These are phyloP conservation scores for Aspergillus ochraceoroseus DNA, from an alignment of 2,329 filamentous ascomycete genomes.

Conservation along the genomic window DNA sequence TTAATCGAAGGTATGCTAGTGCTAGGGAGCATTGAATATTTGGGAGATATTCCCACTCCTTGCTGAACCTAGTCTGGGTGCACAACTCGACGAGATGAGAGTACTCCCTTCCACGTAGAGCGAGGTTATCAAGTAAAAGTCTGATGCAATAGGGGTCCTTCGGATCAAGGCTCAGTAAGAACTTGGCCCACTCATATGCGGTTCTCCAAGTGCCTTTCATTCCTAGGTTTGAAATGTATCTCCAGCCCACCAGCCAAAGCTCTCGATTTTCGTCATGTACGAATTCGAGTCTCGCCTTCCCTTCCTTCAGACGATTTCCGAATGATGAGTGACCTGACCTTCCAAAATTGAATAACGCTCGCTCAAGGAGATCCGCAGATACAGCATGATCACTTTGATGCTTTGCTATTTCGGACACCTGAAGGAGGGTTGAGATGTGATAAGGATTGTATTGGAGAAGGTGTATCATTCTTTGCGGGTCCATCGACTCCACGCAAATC, in stretches of 20 bases:
- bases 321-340: conserved; percentile 81
- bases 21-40: conserved; percentile 73
- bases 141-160: conserved; percentile 78
- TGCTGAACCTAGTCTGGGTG: conserved; percentile 47
- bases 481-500: conserved; percentile 71
- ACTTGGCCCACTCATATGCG: conserved; percentile 86
- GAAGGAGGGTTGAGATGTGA: conserved; percentile 87
- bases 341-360: conserved; percentile 90
- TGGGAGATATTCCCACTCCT: conserved; percentile 54
- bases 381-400: conserved; percentile 84
- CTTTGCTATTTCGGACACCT: conserved; percentile 87
- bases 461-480: conserved; percentile 75
- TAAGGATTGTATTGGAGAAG: conserved; percentile 74
- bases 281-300: conserved; percentile 77
- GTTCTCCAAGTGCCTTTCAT: conserved; percentile 93
- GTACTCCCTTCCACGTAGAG: conserved; percentile 72
- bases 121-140: conserved; percentile 76
- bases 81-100: conserved; percentile 69
- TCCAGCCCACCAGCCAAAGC: conserved; percentile 83
- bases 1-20: conserved; percentile 68
- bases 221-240: conserved; percentile 78
- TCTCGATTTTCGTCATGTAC: conserved; percentile 80
- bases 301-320: conserved; percentile 66
- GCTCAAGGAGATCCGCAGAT: conserved; percentile 80
- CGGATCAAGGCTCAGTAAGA: conserved; percentile 70